phyloP scores from a whole-genome alignment of 1,139 yeast species.

The Yamadazyma songkhlaensis region DNA sequence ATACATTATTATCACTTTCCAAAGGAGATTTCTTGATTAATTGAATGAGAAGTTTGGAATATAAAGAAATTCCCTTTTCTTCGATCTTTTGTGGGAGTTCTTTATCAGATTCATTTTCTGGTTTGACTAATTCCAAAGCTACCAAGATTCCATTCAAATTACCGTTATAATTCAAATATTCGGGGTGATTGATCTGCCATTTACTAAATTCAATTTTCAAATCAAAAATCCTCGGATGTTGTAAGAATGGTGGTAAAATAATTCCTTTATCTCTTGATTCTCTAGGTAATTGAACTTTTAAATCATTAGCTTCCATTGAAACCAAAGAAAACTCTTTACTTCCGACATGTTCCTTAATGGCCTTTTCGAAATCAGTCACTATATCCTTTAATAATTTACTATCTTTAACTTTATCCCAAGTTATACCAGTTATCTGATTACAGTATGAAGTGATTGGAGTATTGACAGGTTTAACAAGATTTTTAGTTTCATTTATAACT shows the following conservation, averaged over 20 bases:
- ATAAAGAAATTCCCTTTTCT: conserved; percentile 11
- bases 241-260: conserved; percentile 69
- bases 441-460: conserved; percentile 69
- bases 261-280: conserved; percentile 79
- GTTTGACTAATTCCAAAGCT: conserved; percentile 42
- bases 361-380: conserved; percentile 48
- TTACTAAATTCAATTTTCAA: conserved; percentile 67
- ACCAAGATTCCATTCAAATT: conserved; percentile 52
- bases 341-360: conserved; percentile 42
- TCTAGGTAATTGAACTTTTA: conserved; percentile 74
- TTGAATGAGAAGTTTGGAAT: conserved; percentile 46
- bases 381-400: conserved; percentile 62
- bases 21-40: conserved; percentile 56
- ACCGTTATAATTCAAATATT: conserved; percentile 50
- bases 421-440: conserved; percentile 47
- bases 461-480: conserved; percentile 59
- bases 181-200: conserved; percentile 67
- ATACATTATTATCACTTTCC: conserved; percentile 52
- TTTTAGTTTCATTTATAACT: conserved; percentile 35
- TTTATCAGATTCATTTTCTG: conserved; percentile 1
- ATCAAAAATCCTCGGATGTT: conserved; percentile 76
- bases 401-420: conserved; percentile 63
- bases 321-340: conserved; percentile 64
- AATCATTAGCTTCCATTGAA: conserved; percentile 62
- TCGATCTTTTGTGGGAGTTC: neutral